These are phyloP conservation scores for Alloteropsis semialata DNA, from an alignment of 176 grass and related monocot genomes.

Conservation along the genomic window DNA sequence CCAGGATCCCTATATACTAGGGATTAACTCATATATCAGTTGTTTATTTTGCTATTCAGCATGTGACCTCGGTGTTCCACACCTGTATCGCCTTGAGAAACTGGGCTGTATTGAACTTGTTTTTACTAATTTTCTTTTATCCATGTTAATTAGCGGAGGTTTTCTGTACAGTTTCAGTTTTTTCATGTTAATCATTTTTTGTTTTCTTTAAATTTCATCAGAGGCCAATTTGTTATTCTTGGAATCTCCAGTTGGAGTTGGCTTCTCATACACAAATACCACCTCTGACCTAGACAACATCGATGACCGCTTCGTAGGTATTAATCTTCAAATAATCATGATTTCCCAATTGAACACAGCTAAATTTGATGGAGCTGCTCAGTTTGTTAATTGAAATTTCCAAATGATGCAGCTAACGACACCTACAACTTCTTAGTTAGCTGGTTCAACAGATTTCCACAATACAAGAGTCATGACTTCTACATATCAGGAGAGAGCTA, in stretches of 20 bases:
- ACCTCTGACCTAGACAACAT: slow-evolving; percentile 36
- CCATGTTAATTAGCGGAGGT: neutral
- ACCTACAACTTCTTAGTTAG: slow-evolving; percentile 40
- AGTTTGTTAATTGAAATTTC: slow-evolving; percentile 1
- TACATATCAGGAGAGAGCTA: slow-evolving; percentile 56
- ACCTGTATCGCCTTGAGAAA: neutral
- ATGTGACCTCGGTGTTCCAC: neutral
- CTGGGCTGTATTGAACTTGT: neutral
- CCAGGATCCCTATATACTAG: too few species aligned
- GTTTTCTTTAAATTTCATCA: slow-evolving; percentile 9
- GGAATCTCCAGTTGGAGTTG: slow-evolving; percentile 47
- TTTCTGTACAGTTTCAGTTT: neutral
- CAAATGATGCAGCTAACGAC: slow-evolving; percentile 26
- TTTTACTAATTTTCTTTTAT: neutral
- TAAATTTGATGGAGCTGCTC: neutral
- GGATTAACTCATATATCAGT: neutral
- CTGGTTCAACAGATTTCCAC: slow-evolving; percentile 49
- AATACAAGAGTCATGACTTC: slow-evolving; percentile 40
- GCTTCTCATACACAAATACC: slow-evolving; percentile 48
- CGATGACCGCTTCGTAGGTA: slow-evolving; percentile 31
- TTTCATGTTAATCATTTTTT: neutral
- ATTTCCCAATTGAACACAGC: neutral
- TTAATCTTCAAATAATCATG: neutral
- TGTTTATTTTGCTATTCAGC: neutral
- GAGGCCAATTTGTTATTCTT: slow-evolving; percentile 41